These are phyloP conservation scores for Dysphania ambrosioides DNA, from an alignment of 148 eudicot genomes.

Conservation along the genomic window DNA sequence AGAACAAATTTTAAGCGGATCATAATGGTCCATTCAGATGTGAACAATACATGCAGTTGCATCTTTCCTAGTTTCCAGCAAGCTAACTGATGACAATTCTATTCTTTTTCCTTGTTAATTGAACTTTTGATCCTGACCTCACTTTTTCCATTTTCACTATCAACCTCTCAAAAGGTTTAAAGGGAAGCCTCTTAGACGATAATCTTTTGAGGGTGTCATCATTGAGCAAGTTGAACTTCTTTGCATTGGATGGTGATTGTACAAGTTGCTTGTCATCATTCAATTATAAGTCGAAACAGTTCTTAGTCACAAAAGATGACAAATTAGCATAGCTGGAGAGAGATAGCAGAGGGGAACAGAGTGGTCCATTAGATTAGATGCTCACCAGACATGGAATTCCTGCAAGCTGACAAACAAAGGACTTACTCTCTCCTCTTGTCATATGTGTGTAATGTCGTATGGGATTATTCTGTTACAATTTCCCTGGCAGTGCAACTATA, in stretches of 20 bases:
- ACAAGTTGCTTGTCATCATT: constrained; percentile 16
- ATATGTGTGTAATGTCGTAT: background rate
- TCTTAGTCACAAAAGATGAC: constrained; percentile 10
- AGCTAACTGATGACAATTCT: background rate
- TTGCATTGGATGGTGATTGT: constrained; percentile 11
- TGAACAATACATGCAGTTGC: background rate
- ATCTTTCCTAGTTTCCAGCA: background rate
- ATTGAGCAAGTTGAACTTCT: background rate
- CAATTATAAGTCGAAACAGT: constrained; percentile 1
- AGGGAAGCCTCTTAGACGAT: background rate
- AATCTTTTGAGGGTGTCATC: background rate
- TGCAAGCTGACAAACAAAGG: background rate
- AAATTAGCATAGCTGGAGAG: constrained; percentile 11
- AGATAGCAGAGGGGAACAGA: background rate
- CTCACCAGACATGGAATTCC: background rate
- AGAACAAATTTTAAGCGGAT: background rate
- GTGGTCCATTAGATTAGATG: constrained; percentile 20
- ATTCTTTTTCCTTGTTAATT: background rate
- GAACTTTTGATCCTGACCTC: background rate
- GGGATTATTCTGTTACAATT: background rate
- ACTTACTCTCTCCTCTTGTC: background rate
- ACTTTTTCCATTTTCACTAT: background rate
- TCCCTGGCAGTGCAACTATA: background rate
- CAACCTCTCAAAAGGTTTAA: background rate
- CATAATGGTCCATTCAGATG: background rate